Evolutionary conservation across 805 yeast species (phyloP).

Genomic region (Ogataea nitratoaversa): DNA sequence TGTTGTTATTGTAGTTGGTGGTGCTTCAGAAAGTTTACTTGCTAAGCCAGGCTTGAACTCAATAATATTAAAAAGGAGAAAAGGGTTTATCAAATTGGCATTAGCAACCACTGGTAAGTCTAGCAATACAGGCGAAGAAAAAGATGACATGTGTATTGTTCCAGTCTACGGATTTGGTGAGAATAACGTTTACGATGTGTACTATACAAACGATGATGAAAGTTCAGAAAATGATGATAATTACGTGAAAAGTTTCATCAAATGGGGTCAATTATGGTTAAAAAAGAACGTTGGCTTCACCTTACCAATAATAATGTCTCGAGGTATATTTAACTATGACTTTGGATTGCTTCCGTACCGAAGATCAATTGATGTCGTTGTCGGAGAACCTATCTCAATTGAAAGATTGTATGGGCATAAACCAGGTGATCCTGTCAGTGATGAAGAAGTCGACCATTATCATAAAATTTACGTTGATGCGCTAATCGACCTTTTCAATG

Average conservation of each 20-base stretch:
- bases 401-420: slow-evolving; percentile 20
- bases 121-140: slow-evolving; percentile 8
- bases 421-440: slow-evolving; percentile 28
- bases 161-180: slow-evolving; percentile 94
- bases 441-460: slow-evolving; percentile 57
- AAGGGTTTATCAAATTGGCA: slow-evolving; percentile 88
- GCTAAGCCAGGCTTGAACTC: slow-evolving; percentile 61
- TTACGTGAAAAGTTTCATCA: slow-evolving; percentile 34
- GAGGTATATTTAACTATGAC: slow-evolving; percentile 90
- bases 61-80: slow-evolving; percentile 69
- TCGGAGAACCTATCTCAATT: slow-evolving; percentile 57
- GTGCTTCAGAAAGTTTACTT: slow-evolving; percentile 85
- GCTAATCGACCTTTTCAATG: slow-evolving; percentile 58
- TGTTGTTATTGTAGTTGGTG: slow-evolving; percentile 89
- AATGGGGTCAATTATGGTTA: slow-evolving; percentile 64
- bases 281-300: slow-evolving; percentile 77
- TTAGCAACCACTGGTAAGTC: slow-evolving; percentile 42
- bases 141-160: slow-evolving; percentile 71
- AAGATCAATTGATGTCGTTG: slow-evolving; percentile 70
- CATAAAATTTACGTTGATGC: slow-evolving; percentile 69
- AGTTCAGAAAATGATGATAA: slow-evolving; percentile 16
- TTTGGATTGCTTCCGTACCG: slow-evolving; percentile 88
- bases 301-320: slow-evolving; percentile 83
- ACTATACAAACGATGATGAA: slow-evolving; percentile 24
- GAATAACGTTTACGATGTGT: slow-evolving; percentile 50